phyloP scores from a whole-genome alignment of 169 alveolate species.

The Cryptosporidium muris region DNA sequence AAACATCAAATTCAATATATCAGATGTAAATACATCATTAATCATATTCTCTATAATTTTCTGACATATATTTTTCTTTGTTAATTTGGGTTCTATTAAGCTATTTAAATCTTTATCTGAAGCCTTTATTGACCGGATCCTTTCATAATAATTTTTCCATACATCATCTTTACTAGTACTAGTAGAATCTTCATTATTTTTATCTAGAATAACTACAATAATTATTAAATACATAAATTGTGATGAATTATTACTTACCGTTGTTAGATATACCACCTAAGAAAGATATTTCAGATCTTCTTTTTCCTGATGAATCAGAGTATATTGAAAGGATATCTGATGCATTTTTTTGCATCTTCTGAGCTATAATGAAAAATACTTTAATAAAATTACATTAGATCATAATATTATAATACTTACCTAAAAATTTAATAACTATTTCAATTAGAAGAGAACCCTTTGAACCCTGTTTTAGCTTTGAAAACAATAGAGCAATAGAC shows the following conservation, averaged over 20 bases:
- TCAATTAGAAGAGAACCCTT: constrained; percentile 39
- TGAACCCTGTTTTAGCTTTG: constrained; percentile 70
- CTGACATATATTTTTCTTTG: constrained; percentile 1
- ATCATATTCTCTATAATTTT: constrained; percentile 71
- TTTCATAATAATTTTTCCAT: constrained; percentile 3
- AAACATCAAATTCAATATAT: constrained; percentile 75
- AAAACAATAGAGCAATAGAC: constrained; percentile 71
- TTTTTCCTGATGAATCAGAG: constrained; percentile 23
- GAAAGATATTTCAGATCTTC: constrained; percentile 41
- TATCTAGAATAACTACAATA: not conserved
- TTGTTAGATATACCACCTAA: constrained; percentile 29
- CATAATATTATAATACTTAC: constrained; percentile 30
- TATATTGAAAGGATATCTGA: constrained; percentile 63
- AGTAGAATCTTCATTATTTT: constrained; percentile 64
- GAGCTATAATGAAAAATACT: constrained; percentile 51
- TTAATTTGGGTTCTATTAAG: not conserved
- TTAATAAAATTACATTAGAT: too few relatives aligned
- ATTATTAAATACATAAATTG: not conserved
- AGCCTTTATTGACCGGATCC: too few relatives aligned
- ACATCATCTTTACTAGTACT: constrained; percentile 72
- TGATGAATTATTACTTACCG: not conserved
- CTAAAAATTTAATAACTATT: constrained; percentile 44
- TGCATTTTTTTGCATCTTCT: constrained; percentile 72
- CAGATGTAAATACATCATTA: constrained; percentile 73
- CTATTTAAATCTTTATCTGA: not conserved